phyloP scores from a whole-genome alignment of 208 protist species.

The Acanthamoeba triangularis region DNA sequence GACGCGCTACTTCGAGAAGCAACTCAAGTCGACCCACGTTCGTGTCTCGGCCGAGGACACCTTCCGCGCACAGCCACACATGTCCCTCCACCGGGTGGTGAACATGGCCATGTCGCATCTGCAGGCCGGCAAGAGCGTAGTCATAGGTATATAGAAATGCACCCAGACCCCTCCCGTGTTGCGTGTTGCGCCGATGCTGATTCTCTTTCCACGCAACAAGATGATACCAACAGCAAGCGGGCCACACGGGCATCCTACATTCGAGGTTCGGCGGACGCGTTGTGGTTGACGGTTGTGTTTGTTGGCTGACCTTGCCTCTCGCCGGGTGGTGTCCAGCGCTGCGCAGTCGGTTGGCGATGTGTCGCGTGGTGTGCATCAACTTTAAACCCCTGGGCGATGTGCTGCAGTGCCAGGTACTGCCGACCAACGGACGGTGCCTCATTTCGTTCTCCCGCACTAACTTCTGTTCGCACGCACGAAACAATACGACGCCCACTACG shows the following conservation, averaged over 20 bases:
- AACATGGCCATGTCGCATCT: constrained; percentile 1
- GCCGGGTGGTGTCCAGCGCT: neutral
- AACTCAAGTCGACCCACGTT: constrained; percentile 6
- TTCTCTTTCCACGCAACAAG: neutral
- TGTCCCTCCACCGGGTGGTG: constrained; percentile 50
- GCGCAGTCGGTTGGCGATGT: neutral
- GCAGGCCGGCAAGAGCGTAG: constrained; percentile 25
- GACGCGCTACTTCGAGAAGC: neutral
- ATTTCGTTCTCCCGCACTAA: no score
- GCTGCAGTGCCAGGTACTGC: constrained; percentile 31
- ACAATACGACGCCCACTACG: neutral
- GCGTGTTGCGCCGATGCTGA: neutral
- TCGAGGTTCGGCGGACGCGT: neutral
- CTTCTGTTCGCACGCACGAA: neutral
- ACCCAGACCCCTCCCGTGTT: neutral
- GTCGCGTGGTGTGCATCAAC: neutral
- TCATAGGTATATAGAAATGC: neutral
- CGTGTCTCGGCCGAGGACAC: constrained; percentile 29
- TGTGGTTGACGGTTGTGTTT: neutral
- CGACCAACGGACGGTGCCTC: neutral
- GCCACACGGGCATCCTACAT: constrained; percentile 36
- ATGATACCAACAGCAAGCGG: constrained; percentile 34
- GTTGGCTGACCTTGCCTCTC: neutral
- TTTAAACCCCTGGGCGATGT: neutral
- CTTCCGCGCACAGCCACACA: neutral